A percentile compares a stretch with the other conserved stretches of the same genome.
Conservation (phyloP, 2,329 filamentous ascomycete genomes). For the Calonectria crousiana region DNA sequence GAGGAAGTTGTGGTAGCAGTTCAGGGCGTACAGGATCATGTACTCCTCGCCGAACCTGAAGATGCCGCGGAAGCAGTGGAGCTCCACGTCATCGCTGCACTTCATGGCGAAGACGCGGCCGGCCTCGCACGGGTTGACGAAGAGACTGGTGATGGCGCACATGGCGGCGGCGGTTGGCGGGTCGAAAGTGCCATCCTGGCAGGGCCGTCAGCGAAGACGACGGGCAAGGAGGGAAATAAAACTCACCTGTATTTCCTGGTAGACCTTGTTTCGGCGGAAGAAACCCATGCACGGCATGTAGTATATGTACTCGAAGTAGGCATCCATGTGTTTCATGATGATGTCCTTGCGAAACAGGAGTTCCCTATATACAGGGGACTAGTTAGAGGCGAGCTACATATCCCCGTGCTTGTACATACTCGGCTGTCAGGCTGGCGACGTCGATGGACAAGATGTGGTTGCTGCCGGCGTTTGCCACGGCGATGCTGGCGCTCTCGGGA, state of each 20-base stretch:
- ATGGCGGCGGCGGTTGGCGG: constrained; percentile 53
- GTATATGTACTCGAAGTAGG: constrained; percentile 54
- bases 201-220: background rate
- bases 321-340: constrained; percentile 52
- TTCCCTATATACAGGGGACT: constrained; percentile 41
- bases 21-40: constrained; percentile 51
- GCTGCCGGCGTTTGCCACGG: constrained; percentile 26
- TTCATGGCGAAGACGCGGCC: constrained; percentile 52
- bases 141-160: constrained; percentile 52
- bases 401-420: constrained; percentile 41
- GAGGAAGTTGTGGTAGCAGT: constrained; percentile 52
- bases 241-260: constrained; percentile 50
- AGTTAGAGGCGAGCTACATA: background rate
- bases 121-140: constrained; percentile 49
- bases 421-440: constrained; percentile 38
- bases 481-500: constrained; percentile 34
- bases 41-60: constrained; percentile 51
- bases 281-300: constrained; percentile 55
- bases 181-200: constrained; percentile 49
- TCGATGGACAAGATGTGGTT: constrained; percentile 41
- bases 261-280: constrained; percentile 51
- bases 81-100: constrained; percentile 55
- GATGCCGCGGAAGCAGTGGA: constrained; percentile 55
- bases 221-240: background rate
- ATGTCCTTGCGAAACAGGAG: constrained; percentile 51